A percentile compares a stretch with the other conserved stretches of the same genome.
These are phyloP conservation scores for Moricandia moricandioides DNA, from an alignment of 345 rosid species.

Conservation along the genomic window DNA sequence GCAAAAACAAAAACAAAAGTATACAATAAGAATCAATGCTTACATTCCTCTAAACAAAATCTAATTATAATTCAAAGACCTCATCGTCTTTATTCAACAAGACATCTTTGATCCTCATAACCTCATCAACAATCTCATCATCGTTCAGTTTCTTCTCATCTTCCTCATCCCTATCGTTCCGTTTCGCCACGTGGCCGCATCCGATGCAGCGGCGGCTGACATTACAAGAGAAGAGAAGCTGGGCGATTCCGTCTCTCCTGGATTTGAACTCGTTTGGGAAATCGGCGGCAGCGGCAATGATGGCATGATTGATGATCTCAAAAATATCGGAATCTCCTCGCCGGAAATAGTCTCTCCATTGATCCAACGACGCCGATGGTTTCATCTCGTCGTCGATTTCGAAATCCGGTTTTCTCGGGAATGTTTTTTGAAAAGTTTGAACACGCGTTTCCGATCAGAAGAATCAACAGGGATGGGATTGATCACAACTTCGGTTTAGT, in stretches of 20 bases:
- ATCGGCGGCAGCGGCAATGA: constrained; percentile 72
- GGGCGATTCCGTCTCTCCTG: constrained; percentile 65
- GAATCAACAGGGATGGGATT: neutral
- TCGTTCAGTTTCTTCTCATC: neutral
- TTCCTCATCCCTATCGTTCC: neutral
- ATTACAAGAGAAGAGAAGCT: constrained; percentile 56
- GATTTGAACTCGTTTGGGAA: constrained; percentile 62
- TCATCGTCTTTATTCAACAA: constrained; percentile 50
- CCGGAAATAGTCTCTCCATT: constrained; percentile 77
- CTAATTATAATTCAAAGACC: constrained; percentile 38
- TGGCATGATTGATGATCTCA: constrained; percentile 64
- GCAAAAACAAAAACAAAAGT: constrained; percentile 28
- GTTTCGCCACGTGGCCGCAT: constrained; percentile 41
- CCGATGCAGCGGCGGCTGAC: constrained; percentile 53
- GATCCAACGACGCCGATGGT: constrained; percentile 42
- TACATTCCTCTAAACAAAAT: neutral
- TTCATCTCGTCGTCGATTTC: constrained; percentile 2
- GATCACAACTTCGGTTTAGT: no score
- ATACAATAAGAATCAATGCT: constrained; percentile 4
- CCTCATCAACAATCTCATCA: constrained; percentile 44
- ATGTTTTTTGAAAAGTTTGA: neutral
- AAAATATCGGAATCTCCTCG: constrained; percentile 66
- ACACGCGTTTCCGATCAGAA: neutral
- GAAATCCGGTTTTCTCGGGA: neutral
- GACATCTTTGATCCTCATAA: constrained; percentile 64